Evolutionary conservation across 2,329 filamentous ascomycete species (phyloP).

Genomic region (Alternaria viburni): DNA sequence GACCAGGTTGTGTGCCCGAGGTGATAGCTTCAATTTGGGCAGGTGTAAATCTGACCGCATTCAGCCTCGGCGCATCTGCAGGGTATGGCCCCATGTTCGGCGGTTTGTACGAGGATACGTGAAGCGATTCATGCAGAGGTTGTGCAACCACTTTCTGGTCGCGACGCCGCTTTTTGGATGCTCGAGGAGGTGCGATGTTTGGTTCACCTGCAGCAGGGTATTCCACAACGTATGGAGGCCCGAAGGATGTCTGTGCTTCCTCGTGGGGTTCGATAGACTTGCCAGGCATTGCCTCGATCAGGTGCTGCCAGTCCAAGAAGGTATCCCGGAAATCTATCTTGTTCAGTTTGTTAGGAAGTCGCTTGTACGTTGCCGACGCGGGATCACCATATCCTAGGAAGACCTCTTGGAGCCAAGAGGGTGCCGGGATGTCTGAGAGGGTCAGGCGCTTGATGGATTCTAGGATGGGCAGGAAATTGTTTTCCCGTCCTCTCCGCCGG

Average conservation of each 20-base stretch:
- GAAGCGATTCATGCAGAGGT: conserved; percentile 66
- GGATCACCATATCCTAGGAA: conserved; percentile 98
- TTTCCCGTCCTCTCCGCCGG: conserved; percentile 83
- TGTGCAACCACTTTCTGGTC: conserved; percentile 71
- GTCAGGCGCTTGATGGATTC: conserved; percentile 89
- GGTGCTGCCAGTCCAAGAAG: conserved; percentile 93
- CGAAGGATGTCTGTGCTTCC: conserved; percentile 74
- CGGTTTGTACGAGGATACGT: conserved; percentile 88
- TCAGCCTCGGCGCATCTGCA: conserved; percentile 80
- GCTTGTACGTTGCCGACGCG: conserved; percentile 82
- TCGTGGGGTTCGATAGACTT: conserved; percentile 82
- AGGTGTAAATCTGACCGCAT: conserved; percentile 85
- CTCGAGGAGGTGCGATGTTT: conserved; percentile 57
- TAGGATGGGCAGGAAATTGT: conserved; percentile 94
- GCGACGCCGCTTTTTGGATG: conserved; percentile 85
- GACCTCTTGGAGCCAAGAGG: conserved; percentile 93
- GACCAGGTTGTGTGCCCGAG: conserved; percentile 90
- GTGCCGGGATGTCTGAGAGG: conserved; percentile 82
- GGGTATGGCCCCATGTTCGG: conserved; percentile 90
- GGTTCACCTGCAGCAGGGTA: conserved; percentile 51
- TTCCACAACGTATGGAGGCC: conserved; percentile 86
- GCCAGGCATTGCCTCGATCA: conserved; percentile 87
- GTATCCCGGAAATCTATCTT: conserved; percentile 92
- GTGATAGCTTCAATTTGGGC: conserved; percentile 91
- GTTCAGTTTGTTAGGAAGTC: conserved; percentile 76